Evolutionary conservation across 306 rosid genomes (phyloP), one percentile per base, ranked within the genome.

Genomic region (Vigna angularis): DNA sequence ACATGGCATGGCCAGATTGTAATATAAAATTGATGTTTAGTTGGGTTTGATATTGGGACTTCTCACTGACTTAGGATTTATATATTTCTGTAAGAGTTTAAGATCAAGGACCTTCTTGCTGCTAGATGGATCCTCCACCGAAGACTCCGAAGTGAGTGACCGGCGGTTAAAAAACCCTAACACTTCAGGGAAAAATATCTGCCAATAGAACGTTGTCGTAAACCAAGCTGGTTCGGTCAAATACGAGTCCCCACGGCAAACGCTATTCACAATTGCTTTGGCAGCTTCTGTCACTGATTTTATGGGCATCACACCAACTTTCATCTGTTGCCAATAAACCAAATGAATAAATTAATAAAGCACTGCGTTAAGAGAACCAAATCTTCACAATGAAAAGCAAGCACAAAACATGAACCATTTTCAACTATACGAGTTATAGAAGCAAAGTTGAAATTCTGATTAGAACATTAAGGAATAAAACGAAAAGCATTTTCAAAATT

Each of bases 151-250:
- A 24, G 82, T 51, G 1, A 82, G 83, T 6, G 73, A 38, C 74
- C 64, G 50, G 13, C 84, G 81, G 77, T 75, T 86, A 14, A 26
- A 6, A 69, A 81, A 36, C 45, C 80, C 91, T 44, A 90, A 16
- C 12, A 81, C 3, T 70, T 93, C 86, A 22, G 91, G 96, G 76
- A 75, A 83, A 66, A 83, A 73, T 66, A 36, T 63, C 74, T 73
- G 80, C 84, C 82, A 86, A 52, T 82, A 85, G 56, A 88, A 86
- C 17, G 84, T 61, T 17, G 75, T 83, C 50, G 63, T 78, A 12
- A 83, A 20, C 91, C 91, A 90, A 16, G 77, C 58, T 57, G 93
- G 93, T 49, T 80, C 87, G 11, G 94, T 84, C 86, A 83, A 63
- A 57, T 70, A 78, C 8, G 62, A 50, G 13, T 85, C 96, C 70